Base-by-base conservation (phyloP, 2,329 filamentous ascomycete species). In the Capronia coronata region DNA sequence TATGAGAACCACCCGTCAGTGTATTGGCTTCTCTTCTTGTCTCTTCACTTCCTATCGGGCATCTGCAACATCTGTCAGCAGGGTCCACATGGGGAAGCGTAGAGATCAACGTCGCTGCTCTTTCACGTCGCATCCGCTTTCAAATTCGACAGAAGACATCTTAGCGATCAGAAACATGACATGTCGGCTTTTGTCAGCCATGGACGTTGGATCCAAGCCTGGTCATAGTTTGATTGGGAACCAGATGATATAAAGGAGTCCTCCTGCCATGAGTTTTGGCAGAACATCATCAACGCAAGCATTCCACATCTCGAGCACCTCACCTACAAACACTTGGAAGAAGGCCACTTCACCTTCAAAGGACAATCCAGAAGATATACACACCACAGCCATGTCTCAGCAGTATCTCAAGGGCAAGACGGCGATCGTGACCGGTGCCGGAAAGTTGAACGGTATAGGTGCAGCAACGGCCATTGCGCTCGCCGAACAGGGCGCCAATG, bases 361-460 rank as follows among this genome's bases (percentile, higher is more conserved):
- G 30, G 1, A 30, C 25, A 8, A 14, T 14, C 10, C 16, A 41
- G 13, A 29, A 16, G 44, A 44, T 10, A 27, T 6, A 27, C 5
- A 5, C 25, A 5, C 10, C 25, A 27, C 25, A 27, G 25, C 25
- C 27, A 55, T 52, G 49, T 43, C 42, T 19, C 43, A 46, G 35
- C 51, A 54, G 34, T 54, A 47, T 32, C 40, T 55, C 23, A 48
- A 52, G 37, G 56, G 52, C 48, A 63, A 62, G 52, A 44, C 58
- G 2, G 56, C 63, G 30, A 52, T 64, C 16, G 55, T 64, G 14
- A 65, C 62, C 2, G 63, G 61, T 2, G 62, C 61, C 7, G 61
- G 56, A 14, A 59, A 56, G 43, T 57, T 52, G 1, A 59, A 54
- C 23, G 62, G 63, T 3, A 65, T 65, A 43, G 57, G 55, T n/a